Evolutionary conservation across 495 filamentous ascomycete genomes (phyloP), one percentile per base, ranked within the genome.

Genomic region (Hyaloscypha variabilis): DNA sequence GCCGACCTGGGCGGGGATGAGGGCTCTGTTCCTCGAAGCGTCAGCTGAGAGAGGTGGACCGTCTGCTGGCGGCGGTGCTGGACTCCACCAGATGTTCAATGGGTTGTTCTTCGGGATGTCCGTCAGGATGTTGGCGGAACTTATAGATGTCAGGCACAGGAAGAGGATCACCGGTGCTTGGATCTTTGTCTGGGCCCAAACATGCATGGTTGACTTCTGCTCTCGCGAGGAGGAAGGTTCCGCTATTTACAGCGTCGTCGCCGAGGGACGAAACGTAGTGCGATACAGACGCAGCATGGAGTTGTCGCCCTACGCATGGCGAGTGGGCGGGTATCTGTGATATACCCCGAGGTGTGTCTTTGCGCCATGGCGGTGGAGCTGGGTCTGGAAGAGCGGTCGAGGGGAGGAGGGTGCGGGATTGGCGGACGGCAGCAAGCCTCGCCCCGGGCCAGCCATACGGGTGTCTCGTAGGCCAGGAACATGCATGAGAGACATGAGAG

Each of bases 1-100:
- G 52, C 88, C 89, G 72, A 95, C 87, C 75, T 95, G 86, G 28
- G 85, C 84, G 19, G 90, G 90, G 10, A 95, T 85, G 34, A 85
- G 85, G 21, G 81, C 72, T 54, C 79, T 79, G 70, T 93, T 82
- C 62, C 85, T 79, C 50, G 83, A 64, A 25, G 87, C 87, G 63
- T 76, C 73, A 34, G 69, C 72, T n/a, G 86, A 84, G 8, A 83
- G 64, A 17, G 87, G 81, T 54, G 85, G 81, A 1, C 83, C 85
- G 72, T 87, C 75, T 67, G 85, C 82, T 63, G 86, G 83, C 24
- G 85, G 71, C 30, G 85, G 85, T 21, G 87, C 79, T 13, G 85
- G 85, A 60, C 77, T 78, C 69, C 81, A 82, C 70, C 83, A 79
- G 74, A 87, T 84, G 71, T 75, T 78, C 34, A 85, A 71, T 19